These are phyloP conservation scores for Silene conica DNA, from an alignment of 148 eudicot species.

Conservation along the genomic window DNA sequence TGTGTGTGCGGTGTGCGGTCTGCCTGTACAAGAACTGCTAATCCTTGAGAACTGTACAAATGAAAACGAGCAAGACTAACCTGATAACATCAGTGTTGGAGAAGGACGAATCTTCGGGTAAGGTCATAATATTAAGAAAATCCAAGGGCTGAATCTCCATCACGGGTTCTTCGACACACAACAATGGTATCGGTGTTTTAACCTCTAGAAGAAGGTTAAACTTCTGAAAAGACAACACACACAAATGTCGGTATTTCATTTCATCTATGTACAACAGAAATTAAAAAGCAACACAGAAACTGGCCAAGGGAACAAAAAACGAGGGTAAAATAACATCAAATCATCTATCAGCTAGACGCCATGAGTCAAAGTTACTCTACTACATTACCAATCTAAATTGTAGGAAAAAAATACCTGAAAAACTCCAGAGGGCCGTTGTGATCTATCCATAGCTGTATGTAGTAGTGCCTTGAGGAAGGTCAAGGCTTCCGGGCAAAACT, in stretches of 20 bases:
- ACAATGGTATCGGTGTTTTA: constrained; percentile 45
- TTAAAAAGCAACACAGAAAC: background rate
- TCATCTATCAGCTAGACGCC: background rate
- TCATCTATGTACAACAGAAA: background rate
- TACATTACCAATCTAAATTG: constrained; percentile 1
- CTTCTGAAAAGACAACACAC: constrained; percentile 29
- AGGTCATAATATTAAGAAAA: constrained; percentile 62
- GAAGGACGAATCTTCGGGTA: constrained; percentile 66
- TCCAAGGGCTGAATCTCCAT: constrained; percentile 54
- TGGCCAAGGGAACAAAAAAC: background rate
- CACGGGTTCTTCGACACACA: constrained; percentile 40
- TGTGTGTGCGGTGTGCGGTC: background rate
- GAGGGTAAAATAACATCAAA: background rate
- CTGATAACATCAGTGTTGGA: constrained; percentile 66
- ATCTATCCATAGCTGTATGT: constrained; percentile 48
- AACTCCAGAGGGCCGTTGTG: constrained; percentile 27
- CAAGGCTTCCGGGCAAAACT: constrained; percentile 85
- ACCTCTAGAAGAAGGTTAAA: constrained; percentile 57
- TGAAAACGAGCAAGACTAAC: constrained; percentile 32
- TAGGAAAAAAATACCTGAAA: constrained; percentile 48
- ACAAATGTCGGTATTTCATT: constrained; percentile 4
- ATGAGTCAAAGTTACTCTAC: background rate
- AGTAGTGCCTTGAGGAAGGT: constrained; percentile 61
- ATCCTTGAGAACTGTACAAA: background rate
- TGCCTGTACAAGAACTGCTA: background rate